Evolutionary conservation across 1,139 yeast genomes (phyloP), one percentile per base, ranked within the genome.

Genomic region (Zygosaccharomyces sapae): DNA sequence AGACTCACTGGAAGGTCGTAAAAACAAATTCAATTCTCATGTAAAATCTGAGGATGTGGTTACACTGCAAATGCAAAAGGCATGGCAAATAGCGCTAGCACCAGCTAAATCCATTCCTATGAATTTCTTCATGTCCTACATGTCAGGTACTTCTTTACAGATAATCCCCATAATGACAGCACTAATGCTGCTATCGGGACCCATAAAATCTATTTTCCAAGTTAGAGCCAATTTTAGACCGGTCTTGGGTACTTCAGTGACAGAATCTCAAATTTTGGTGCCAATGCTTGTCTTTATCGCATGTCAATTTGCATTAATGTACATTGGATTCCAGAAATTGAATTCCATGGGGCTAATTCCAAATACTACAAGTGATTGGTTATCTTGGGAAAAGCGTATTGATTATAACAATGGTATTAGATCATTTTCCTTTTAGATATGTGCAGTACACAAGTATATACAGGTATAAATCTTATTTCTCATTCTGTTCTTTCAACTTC

Each of bases 131-230:
- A 88, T 92, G 96, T 81, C 89, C 52, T 92, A 88, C 67, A 87
- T 92, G 89, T 81, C 96, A 1, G 98, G 98, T 27, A 85, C 86
- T 59, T 81, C 95, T 5, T 70, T 92, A 25, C 97, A 92, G 60
- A 76, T 92, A 54, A 89, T 92, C 50, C 94, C 97, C 4, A 84
- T 92, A 47, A 84, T 89, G 69, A 90, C 89, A 87, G 86, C 96
- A 0, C 68, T 86, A 36, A 86, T 85, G 88, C 72, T 92, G 59
- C 79, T 92, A 55, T 77, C 83, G 57, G 83, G 80, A 39, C 95
- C 97, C 0, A 59, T 87, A 36, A 83, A 80, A 58, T 87, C 95
- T 31, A 81, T 92, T 1, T 67, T 82, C 42, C 68, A 72, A 9
- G 79, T 86, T 1, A 75, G 75, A 52, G 59, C 71, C 9, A 64